Conservation (phyloP, 164 flowering plant genomes). For the Berberis thunbergii region DNA sequence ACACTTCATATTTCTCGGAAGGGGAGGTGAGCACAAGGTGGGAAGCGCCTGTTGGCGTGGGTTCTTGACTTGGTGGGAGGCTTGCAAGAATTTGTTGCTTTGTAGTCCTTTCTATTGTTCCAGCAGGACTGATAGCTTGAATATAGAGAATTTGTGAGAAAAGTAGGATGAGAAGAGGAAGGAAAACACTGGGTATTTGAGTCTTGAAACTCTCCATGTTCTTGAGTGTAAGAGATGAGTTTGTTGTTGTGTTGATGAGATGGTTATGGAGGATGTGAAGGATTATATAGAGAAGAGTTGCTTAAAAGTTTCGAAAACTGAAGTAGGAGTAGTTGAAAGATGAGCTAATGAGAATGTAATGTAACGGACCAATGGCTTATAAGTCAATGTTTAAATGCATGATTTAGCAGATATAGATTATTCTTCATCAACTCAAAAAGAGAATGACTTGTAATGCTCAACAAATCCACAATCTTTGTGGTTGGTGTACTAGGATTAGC, state of each 20-base stretch:
- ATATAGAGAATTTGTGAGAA: slow-evolving; percentile 2
- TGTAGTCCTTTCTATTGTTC: slow-evolving; percentile 25
- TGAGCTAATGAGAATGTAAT: no score
- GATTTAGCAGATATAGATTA: no score
- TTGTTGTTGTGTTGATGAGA: not conserved
- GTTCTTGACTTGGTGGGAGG: slow-evolving; percentile 19
- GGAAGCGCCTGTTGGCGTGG: slow-evolving; percentile 13
- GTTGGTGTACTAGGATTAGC: no score
- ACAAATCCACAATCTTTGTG: no score
- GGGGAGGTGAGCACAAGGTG: slow-evolving; percentile 33
- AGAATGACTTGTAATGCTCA: no score
- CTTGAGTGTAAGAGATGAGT: not conserved
- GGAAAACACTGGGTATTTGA: slow-evolving; percentile 8
- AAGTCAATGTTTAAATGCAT: no score
- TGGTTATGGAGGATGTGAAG: not conserved
- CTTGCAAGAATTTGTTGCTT: slow-evolving; percentile 33
- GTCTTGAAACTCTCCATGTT: slow-evolving; percentile 8
- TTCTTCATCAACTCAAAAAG: no score
- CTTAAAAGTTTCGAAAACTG: not conserved
- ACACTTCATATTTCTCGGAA: slow-evolving; percentile 26
- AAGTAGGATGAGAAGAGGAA: slow-evolving; percentile 9
- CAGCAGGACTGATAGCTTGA: slow-evolving; percentile 17
- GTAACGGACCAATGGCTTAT: no score
- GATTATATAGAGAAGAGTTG: not conserved
- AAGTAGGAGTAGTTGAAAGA: no score